These are phyloP conservation scores for Knoxia roxburghii DNA, from an alignment of 257 asterid species.

Conservation along the genomic window DNA sequence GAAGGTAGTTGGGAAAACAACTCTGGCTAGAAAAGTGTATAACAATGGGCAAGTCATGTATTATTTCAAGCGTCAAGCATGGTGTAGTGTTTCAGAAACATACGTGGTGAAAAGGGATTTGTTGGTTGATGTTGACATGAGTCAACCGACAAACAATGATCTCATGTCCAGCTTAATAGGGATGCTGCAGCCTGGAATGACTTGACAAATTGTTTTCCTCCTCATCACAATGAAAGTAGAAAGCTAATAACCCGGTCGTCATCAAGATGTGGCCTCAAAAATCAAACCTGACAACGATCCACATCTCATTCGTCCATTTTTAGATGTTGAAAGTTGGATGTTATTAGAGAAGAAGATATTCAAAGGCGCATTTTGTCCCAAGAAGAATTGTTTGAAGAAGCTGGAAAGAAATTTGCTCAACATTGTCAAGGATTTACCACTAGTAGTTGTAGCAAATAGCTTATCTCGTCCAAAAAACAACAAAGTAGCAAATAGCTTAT, in stretches of 20 bases:
- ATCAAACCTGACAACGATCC: no score
- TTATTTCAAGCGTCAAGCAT: neutral
- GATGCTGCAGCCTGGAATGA: neutral
- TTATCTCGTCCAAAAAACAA: no score
- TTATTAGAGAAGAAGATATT: no score
- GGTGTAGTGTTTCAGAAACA: neutral
- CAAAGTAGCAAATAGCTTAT: constrained; percentile 5
- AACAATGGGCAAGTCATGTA: neutral
- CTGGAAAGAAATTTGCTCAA: no score
- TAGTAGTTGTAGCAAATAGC: no score
- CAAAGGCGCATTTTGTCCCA: no score
- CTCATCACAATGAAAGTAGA: neutral
- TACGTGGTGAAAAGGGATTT: neutral
- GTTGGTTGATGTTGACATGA: neutral
- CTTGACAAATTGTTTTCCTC: neutral
- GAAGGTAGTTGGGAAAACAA: constrained; percentile 12
- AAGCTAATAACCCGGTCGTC: neutral
- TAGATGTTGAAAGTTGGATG: no score
- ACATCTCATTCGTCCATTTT: no score
- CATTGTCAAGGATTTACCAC: no score
- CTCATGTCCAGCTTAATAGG: neutral
- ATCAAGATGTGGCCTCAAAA: neutral
- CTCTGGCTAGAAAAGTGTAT: constrained; percentile 3
- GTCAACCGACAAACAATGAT: neutral
- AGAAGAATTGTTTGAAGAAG: no score